phyloP scores from a whole-genome alignment of 2,329 filamentous ascomycete species.

The Aspergillus awamori region DNA sequence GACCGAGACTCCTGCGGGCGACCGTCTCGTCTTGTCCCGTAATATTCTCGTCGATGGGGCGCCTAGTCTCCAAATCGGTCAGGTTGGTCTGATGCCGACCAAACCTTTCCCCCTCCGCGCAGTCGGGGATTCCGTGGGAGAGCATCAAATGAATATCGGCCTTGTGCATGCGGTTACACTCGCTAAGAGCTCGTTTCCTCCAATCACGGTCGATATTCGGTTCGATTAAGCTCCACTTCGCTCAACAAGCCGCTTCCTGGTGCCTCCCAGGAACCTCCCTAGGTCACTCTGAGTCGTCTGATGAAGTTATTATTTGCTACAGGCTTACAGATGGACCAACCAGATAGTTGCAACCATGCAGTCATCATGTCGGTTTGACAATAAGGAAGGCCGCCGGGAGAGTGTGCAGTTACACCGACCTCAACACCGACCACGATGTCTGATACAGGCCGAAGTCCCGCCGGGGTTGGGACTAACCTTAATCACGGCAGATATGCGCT shows the following conservation, averaged over 20 bases:
- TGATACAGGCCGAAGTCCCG: neutral
- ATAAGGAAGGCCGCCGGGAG: slow-evolving; percentile 3
- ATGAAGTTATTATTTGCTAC: neutral
- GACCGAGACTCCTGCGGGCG: slow-evolving; percentile 1
- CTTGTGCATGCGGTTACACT: slow-evolving; percentile 5
- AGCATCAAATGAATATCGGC: neutral
- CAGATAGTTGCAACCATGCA: neutral
- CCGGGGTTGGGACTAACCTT: neutral
- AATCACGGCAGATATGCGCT: neutral
- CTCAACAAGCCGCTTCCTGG: neutral
- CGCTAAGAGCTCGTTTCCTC: neutral
- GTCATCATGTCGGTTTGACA: slow-evolving; percentile 6
- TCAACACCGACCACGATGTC: neutral
- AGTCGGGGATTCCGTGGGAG: neutral
- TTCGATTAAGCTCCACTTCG: neutral
- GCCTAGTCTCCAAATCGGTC: neutral
- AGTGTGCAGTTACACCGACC: neutral
- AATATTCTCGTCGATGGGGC: slow-evolving; percentile 18
- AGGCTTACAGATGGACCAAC: neutral
- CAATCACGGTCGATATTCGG: neutral
- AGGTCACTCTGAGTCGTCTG: neutral
- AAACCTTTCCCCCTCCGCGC: neutral
- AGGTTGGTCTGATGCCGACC: neutral
- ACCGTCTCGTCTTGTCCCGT: slow-evolving; percentile 7
- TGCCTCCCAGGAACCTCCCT: neutral